Base-by-base conservation (phyloP, 2,329 filamentous ascomycete species). In the Paecilomyces formosus region DNA sequence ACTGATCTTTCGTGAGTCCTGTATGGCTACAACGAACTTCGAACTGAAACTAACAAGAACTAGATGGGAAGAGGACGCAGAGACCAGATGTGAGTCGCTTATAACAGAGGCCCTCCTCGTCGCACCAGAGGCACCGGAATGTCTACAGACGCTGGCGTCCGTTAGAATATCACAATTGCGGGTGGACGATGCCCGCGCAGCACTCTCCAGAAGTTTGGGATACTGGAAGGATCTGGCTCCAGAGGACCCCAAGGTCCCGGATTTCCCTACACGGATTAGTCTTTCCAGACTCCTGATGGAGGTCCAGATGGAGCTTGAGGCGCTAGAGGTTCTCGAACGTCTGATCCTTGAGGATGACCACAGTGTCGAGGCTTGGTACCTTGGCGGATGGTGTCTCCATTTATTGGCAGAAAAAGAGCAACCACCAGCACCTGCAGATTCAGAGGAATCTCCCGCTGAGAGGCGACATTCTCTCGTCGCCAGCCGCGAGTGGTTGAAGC, bases 301-400 rank as follows among this genome's bases (percentile, higher is more conserved):
- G 76, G 89, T 91, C 15, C 87, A 87, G 62, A 85, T 96, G 85
- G 88, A 95, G 73, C 83, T 88, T 55, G 88, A 93, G 62, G 93
- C 94, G 0, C 84, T 96, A 59, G 85, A 89, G 58, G 92, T 97
- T 2, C 79, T 97, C 57, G 90, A 96, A 71, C 81, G 90, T 57
- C 79, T 99, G 56, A 85, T 96, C 45, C 80, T 84, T 35, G 94
- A 99, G 71, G 93, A 99, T 65, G 95, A 99, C 70, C 83, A 89
- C 69, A 96, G 93, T 72, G 89, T 99, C 21, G 94, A 99, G 76
- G 89, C 90, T 18, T 97, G 92, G 92, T 99, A 99, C 76, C 81
- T 99, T 4, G 94, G 94, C 51, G 95, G 94, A 3, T 97, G 93
- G 90, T 92, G 91, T 66, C 81, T 95, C 64, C 90, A 91, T 71